Percentiles rank a stretch among this genome's conserved stretches.
These are phyloP conservation scores for Penicillium steckii DNA, from an alignment of 495 filamentous ascomycete species.

Conservation along the genomic window DNA sequence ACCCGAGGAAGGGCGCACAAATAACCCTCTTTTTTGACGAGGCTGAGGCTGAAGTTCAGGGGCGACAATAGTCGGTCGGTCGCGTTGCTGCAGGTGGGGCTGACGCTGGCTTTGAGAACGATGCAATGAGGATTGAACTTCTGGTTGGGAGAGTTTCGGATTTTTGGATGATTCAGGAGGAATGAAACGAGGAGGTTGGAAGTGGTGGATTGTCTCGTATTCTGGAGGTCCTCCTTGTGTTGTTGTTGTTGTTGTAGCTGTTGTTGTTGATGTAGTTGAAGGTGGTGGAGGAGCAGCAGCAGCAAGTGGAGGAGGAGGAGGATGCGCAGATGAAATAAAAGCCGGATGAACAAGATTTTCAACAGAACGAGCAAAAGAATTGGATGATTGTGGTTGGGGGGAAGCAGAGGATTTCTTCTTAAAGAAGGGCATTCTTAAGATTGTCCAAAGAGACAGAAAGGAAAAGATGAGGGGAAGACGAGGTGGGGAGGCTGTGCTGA, in stretches of 20 bases:
- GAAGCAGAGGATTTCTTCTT: constrained; percentile 26
- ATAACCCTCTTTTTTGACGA: constrained; percentile 14
- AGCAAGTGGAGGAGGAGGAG: not conserved
- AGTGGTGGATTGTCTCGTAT: constrained; percentile 14
- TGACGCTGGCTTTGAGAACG: constrained; percentile 35
- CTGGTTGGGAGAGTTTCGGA: constrained; percentile 10
- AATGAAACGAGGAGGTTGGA: constrained; percentile 5
- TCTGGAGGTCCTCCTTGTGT: constrained; percentile 18
- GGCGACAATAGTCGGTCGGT: constrained; percentile 25
- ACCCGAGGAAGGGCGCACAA: constrained; percentile 19
- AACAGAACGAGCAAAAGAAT: constrained; percentile 22
- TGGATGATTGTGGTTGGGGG: constrained; percentile 7
- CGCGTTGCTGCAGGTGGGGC: constrained; percentile 21
- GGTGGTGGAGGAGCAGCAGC: not conserved
- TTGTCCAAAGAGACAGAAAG: not conserved
- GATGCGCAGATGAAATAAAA: no score
- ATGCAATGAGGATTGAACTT: constrained; percentile 21
- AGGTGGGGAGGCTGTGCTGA: not conserved
- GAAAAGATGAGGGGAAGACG: constrained; percentile 1
- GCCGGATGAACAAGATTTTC: constrained; percentile 31
- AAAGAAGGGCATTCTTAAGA: constrained; percentile 32
- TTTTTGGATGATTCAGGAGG: constrained; percentile 1
- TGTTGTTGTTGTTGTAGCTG: constrained; percentile 14
- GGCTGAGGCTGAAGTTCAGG: constrained; percentile 16
- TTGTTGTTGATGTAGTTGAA: constrained; percentile 2